phyloP scores from a whole-genome alignment of 2,329 filamentous ascomycete species.

The Talaromyces sp. region DNA sequence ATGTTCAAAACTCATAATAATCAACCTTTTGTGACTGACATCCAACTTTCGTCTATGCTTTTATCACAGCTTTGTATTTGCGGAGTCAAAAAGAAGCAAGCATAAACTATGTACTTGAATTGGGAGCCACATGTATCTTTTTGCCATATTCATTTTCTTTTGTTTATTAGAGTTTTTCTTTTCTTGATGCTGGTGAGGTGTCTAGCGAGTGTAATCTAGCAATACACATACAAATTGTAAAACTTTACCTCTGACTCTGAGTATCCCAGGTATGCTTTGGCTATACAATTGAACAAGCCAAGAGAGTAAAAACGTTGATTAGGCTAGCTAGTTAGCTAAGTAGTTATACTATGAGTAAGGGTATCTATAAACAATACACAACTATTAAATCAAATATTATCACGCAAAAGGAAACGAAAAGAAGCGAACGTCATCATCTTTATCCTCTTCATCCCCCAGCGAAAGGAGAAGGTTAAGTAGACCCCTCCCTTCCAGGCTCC shows the following conservation, averaged over 20 bases:
- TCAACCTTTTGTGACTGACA: background rate
- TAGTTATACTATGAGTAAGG: constrained; percentile 4
- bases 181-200: background rate
- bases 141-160: constrained; percentile 7
- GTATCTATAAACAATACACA: background rate
- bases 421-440: background rate
- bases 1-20: background rate
- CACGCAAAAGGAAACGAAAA: background rate
- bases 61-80: background rate
- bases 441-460: too few species aligned
- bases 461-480: background rate
- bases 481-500: constrained; percentile 25
- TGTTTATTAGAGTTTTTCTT: constrained; percentile 2
- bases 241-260: background rate
- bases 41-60: background rate
- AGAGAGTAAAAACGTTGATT: background rate
- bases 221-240: constrained; percentile 7
- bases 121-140: constrained; percentile 17
- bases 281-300: background rate
- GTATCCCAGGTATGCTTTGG: too few species aligned
- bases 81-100: constrained; percentile 11
- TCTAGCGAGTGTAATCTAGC: constrained; percentile 9
- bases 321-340: background rate
- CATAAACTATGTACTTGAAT: constrained; percentile 13
- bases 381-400: background rate